Evolutionary conservation across 257 asterid genomes (phyloP).

Genomic region (Orobanche coerulescens): DNA sequence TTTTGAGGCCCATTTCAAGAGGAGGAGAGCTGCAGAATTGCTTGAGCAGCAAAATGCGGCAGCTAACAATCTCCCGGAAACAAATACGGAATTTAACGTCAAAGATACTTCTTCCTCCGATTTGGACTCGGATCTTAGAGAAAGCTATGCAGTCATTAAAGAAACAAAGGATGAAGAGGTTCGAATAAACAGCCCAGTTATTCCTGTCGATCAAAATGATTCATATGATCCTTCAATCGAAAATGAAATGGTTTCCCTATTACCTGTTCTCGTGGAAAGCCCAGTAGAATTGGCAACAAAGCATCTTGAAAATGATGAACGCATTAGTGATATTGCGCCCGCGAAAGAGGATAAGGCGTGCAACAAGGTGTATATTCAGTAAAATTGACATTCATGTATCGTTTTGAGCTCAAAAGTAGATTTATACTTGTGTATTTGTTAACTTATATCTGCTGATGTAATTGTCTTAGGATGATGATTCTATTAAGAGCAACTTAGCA

Average conservation of each 20-base stretch:
- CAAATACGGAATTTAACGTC: slow-evolving; percentile 9
- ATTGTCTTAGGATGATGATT: slow-evolving; percentile 35
- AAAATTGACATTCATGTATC: not conserved
- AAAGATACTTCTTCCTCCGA: slow-evolving; percentile 11
- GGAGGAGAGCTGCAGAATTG: slow-evolving; percentile 58
- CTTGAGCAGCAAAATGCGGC: slow-evolving; percentile 44
- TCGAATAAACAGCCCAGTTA: not conserved
- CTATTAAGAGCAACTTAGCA: slow-evolving; percentile 21
- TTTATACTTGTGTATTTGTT: not conserved
- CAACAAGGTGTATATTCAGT: not conserved
- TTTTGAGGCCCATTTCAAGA: slow-evolving; percentile 82
- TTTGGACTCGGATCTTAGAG: slow-evolving; percentile 11
- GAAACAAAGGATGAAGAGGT: slow-evolving; percentile 23
- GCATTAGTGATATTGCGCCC: slow-evolving; percentile 16
- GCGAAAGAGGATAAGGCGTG: slow-evolving; percentile 30
- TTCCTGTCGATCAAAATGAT: slow-evolving; percentile 17
- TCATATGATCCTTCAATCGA: slow-evolving; percentile 16
- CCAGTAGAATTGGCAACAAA: slow-evolving; percentile 20
- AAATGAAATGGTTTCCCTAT: slow-evolving; percentile 23
- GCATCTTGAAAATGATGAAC: slow-evolving; percentile 19
- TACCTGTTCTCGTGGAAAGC: slow-evolving; percentile 22
- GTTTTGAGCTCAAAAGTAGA: not conserved
- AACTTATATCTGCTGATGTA: slow-evolving; percentile 14
- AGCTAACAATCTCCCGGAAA: slow-evolving; percentile 17
- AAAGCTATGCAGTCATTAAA: slow-evolving; percentile 10